Percentiles rank a stretch among this genome's conserved stretches.
Evolutionary conservation across 2,329 filamentous ascomycete species (phyloP).

Genomic region (Fusarium bactridioides): DNA sequence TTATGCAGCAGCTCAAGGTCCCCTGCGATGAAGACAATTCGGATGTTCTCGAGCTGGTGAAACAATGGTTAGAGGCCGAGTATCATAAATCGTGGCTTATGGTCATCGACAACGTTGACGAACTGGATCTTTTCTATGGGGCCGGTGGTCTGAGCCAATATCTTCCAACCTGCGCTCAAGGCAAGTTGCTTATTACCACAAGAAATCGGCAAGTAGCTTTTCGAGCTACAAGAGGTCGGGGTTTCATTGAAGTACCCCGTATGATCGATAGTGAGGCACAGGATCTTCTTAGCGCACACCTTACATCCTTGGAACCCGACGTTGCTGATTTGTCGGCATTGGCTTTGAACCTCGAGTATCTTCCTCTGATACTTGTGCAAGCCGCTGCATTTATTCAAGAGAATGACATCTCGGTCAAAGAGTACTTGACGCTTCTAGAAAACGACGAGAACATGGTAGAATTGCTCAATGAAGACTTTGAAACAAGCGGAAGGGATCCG

Average conservation of each 20-base stretch:
- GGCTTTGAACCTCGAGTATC: not conserved
- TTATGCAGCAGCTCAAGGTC: not conserved
- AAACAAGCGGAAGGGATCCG: not conserved
- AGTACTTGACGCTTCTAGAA: not conserved
- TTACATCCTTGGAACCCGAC: accelerated
- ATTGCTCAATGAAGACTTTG: not conserved
- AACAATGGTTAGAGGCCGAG: not conserved
- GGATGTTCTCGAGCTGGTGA: not conserved
- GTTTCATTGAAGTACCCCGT: not conserved
- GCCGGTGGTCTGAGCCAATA: not conserved
- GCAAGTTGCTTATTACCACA: not conserved
- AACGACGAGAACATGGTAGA: not conserved
- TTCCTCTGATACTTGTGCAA: not conserved
- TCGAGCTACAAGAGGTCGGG: not conserved
- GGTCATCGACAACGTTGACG: not conserved
- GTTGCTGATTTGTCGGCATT: not conserved
- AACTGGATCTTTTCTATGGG: not conserved
- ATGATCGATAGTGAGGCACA: not conserved
- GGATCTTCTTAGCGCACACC: not conserved
- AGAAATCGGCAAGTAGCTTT: not conserved
- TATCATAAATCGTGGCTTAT: not conserved
- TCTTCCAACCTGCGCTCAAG: not conserved
- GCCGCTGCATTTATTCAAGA: not conserved
- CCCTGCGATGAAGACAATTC: not conserved
- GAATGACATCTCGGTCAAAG: accelerated